These are phyloP conservation scores for Wickerhamiella pararugosa DNA, from an alignment of 1,139 yeast genomes.

Conservation along the genomic window DNA sequence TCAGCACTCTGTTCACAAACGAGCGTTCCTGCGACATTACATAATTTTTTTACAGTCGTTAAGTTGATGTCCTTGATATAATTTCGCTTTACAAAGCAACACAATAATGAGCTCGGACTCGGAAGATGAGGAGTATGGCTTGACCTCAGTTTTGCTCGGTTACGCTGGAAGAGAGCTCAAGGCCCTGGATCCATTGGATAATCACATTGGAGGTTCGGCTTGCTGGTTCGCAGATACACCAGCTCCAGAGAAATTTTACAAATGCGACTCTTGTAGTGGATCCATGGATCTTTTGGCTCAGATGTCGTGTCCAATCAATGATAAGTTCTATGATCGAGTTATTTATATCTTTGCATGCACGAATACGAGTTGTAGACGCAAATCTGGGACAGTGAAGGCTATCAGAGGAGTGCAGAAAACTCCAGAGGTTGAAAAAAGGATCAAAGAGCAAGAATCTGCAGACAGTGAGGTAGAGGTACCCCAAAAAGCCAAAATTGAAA, in stretches of 20 bases:
- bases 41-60: not conserved
- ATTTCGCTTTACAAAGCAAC: no score
- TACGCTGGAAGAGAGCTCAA: constrained; percentile 26
- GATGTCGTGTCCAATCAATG: constrained; percentile 63
- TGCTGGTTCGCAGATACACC: constrained; percentile 42
- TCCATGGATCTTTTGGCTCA: constrained; percentile 59
- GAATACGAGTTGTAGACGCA: constrained; percentile 45
- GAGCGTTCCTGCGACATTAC: not conserved
- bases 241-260: constrained; percentile 37
- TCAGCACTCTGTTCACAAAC: not conserved
- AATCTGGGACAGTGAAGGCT: constrained; percentile 55
- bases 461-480: constrained; percentile 13
- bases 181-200: constrained; percentile 47
- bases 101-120: constrained; percentile 8
- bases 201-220: constrained; percentile 71
- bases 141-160: constrained; percentile 49
- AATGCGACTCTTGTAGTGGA: constrained; percentile 50
- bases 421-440: constrained; percentile 26
- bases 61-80: not conserved
- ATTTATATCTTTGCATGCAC: constrained; percentile 68
- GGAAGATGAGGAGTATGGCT: constrained; percentile 17
- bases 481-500: constrained; percentile 10
- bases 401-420: constrained; percentile 60
- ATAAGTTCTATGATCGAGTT: constrained; percentile 61
- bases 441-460: constrained; percentile 21